Base-by-base conservation (phyloP, 2,329 filamentous ascomycete species). In the Tolypocladium tundrense region DNA sequence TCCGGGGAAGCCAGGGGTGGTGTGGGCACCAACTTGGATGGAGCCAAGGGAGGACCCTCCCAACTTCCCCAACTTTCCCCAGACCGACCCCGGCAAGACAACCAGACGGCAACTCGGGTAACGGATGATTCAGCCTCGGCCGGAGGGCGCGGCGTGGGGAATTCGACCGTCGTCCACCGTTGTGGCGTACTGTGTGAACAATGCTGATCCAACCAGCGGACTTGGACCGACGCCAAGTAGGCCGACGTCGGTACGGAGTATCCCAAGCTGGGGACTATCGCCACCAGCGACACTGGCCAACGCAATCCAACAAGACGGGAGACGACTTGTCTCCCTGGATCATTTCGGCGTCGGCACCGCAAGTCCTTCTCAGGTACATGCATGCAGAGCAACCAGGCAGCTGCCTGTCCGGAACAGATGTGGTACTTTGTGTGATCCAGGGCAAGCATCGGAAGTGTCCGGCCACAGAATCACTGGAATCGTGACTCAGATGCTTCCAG, bases 1-100 rank as follows among this genome's bases (percentile, higher is more conserved):
- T 70, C 69, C 64, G 69, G 69, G 69, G 69, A 69, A 70, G 62
- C 51, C 68, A 69, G 66, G 69, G 68, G 66, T 65, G 63, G 68
- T 67, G 66, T 64, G 68, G 66, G 65, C 65, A 55, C 67, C 63
- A 58, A 64, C 63, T n/a, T 51, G 43, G 35, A 3, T 9, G 31
- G 19, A 51, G 31, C 43, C 54, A 61, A 62, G 61, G 61, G 58
- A 31, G 27, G 27, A 31, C 27, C 27, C 27, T 56, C 59, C 58
- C 41, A 21, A 19, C 19, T 61, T 60, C 64, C 65, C 64, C 64
- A 59, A 64, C 39, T 42, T 54, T 16, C 53, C 53, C 53, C 21
- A 42, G 53, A 35, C 45, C 27, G 35, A 27, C 48, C 40, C 27
- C 27, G 27, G 42, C 16, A 19, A 35, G 27, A 21, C 48, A 51